Conservation (phyloP, 139 green algal species). For the Auxenochlorella pyrenoidosa region DNA sequence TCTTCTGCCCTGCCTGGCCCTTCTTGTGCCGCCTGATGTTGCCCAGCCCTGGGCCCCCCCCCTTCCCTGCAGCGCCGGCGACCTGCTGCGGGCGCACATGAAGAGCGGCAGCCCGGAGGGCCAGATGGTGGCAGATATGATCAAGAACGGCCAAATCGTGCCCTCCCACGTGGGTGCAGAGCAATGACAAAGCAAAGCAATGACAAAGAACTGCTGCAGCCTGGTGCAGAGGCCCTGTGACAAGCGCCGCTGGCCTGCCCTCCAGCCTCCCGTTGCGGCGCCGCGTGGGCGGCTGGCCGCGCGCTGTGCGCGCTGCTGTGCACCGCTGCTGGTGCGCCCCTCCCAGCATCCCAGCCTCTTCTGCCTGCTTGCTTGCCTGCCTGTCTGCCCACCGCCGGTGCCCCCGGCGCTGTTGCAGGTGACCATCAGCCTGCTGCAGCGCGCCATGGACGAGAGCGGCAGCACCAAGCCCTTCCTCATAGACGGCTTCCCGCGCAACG, state of each 20-base stretch:
- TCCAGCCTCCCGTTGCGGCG: no score
- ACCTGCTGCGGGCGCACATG: constrained; percentile 93
- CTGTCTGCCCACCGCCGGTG: neutral
- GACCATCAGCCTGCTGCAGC: constrained; percentile 87
- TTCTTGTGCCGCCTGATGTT: no score
- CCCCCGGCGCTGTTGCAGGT: constrained; percentile 57
- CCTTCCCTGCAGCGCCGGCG: constrained; percentile 70
- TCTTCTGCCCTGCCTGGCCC: neutral
- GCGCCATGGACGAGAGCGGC: constrained; percentile 83
- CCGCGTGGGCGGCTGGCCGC: no score
- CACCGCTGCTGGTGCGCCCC: neutral
- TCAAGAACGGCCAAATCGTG: constrained; percentile 94
- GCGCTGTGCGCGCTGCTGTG: neutral
- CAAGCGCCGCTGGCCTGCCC: no score
- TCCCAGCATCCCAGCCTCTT: no score
- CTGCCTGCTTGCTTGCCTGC: neutral
- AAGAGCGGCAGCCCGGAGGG: constrained; percentile 87
- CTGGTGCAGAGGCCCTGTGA: no score
- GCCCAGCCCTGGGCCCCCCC: neutral
- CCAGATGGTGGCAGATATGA: constrained; percentile 94
- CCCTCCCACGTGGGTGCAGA: constrained; percentile 66
- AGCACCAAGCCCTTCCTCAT: constrained; percentile 85
- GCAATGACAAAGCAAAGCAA: no score
- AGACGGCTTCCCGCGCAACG: constrained; percentile 95
- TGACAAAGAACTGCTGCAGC: no score